Evolutionary conservation across 495 filamentous ascomycete species (phyloP).

Genomic region (Neurospora tetraspora): DNA sequence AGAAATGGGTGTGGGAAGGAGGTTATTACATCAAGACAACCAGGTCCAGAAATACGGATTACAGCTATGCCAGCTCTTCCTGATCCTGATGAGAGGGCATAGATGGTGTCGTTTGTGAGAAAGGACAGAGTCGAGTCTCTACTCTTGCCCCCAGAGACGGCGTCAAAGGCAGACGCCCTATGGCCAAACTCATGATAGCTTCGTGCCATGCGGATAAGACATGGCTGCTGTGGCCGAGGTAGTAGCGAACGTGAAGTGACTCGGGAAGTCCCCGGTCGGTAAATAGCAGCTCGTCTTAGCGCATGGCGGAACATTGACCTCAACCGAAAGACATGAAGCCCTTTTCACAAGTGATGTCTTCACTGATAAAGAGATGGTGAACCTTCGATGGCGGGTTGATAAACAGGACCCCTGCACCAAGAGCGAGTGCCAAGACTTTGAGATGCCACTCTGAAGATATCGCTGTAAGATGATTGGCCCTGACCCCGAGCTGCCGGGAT

Average conservation of each 20-base stretch:
- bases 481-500: background rate
- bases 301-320: constrained; percentile 29
- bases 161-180: background rate
- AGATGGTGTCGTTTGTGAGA: constrained; percentile 59
- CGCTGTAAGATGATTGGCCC: background rate
- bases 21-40: constrained; percentile 60
- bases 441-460: background rate
- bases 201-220: background rate
- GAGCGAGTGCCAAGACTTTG: background rate
- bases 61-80: constrained; percentile 88
- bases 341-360: background rate
- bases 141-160: background rate
- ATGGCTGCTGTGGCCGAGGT: background rate
- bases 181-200: constrained; percentile 5
- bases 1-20: background rate
- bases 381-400: background rate
- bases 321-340: background rate
- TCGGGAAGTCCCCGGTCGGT: background rate
- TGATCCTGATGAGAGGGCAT: constrained; percentile 79
- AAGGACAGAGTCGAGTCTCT: background rate
- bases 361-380: background rate
- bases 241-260: background rate
- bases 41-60: constrained; percentile 76
- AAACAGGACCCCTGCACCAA: background rate
- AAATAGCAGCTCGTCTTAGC: constrained; percentile 11